A percentile compares a stretch with the other conserved stretches of the same genome.
Conservation (phyloP, 1,284 basidiomycete species). For the Volvariella surrecta region DNA sequence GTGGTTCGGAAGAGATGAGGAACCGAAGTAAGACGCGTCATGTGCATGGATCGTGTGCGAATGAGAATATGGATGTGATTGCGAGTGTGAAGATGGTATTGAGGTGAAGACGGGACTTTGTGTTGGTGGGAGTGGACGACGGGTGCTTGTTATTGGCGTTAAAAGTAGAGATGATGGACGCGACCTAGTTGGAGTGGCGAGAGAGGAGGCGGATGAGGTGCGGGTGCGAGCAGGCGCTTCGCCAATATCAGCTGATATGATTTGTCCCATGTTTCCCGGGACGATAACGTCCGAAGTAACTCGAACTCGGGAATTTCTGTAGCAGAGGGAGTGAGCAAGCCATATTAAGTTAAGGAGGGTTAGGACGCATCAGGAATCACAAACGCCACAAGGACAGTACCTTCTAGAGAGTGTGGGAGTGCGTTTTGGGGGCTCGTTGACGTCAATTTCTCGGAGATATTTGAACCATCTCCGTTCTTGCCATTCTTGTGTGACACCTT, state of each 20-base stretch:
- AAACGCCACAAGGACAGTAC: slow-evolving; percentile 14
- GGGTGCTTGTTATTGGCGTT: slow-evolving; percentile 1
- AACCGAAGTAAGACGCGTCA: not conserved
- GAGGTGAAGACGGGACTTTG: no score
- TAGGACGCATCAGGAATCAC: no score
- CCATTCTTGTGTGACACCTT: slow-evolving; percentile 71
- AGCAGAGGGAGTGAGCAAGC: slow-evolving; percentile 6
- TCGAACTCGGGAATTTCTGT: slow-evolving; percentile 45
- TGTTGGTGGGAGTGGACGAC: not conserved
- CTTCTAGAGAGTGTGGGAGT: slow-evolving; percentile 17
- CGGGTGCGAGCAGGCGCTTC: slow-evolving; percentile 30
- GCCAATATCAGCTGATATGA: slow-evolving; percentile 66
- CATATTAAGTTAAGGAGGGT: not conserved
- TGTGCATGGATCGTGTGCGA: slow-evolving; percentile 7
- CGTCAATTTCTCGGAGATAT: slow-evolving; percentile 55
- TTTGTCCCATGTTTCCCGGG: slow-evolving; percentile 48
- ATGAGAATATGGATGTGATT: slow-evolving; percentile 2
- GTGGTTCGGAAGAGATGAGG: slow-evolving; percentile 27
- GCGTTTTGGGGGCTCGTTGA: slow-evolving; percentile 35
- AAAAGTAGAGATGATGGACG: not conserved
- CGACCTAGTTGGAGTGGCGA: slow-evolving; percentile 1
- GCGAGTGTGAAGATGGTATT: no score
- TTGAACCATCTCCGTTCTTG: slow-evolving; percentile 63
- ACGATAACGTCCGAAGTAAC: slow-evolving; percentile 63
- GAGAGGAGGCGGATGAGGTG: not conserved